A percentile compares a stretch with the other conserved stretches of the same genome.
Evolutionary conservation across 2,329 filamentous ascomycete species (phyloP).

Genomic region (Domatiomyces catenatus): DNA sequence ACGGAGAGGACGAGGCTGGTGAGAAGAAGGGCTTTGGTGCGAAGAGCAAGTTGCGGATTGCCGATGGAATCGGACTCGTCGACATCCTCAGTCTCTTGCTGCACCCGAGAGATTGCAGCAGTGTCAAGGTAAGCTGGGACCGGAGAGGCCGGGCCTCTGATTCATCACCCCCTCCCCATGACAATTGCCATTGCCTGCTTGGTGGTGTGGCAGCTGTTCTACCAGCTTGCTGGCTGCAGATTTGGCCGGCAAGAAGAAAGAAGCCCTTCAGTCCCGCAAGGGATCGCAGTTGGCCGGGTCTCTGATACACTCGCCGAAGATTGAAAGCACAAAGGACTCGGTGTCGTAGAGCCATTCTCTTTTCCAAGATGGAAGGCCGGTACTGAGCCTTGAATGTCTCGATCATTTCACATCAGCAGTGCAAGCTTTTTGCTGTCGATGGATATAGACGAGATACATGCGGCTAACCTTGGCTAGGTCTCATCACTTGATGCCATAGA

Average conservation of each 20-base stretch:
- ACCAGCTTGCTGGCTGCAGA: slow-evolving; percentile 1
- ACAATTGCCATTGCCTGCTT: background rate
- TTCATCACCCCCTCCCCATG: background rate
- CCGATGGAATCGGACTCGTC: slow-evolving; percentile 56
- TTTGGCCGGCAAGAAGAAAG: slow-evolving; percentile 40
- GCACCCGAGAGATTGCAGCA: slow-evolving; percentile 47
- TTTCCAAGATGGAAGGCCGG: slow-evolving; percentile 21
- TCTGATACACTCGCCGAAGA: slow-evolving; percentile 47
- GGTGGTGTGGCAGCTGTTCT: background rate
- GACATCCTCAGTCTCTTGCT: slow-evolving; percentile 67
- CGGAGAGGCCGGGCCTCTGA: background rate
- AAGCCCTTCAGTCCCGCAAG: slow-evolving; percentile 27
- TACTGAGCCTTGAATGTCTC: background rate
- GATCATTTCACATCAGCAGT: slow-evolving; percentile 13
- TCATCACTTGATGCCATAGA: background rate
- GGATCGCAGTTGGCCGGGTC: slow-evolving; percentile 30
- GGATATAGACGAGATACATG: slow-evolving; percentile 26
- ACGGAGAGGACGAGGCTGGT: slow-evolving; percentile 34
- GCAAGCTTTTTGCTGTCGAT: slow-evolving; percentile 18
- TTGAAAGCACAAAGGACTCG: slow-evolving; percentile 17
- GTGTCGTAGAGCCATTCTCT: slow-evolving; percentile 11
- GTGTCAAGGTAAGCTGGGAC: slow-evolving; percentile 23
- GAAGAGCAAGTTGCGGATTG: slow-evolving; percentile 54
- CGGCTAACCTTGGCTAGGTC: background rate
- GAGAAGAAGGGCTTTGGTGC: slow-evolving; percentile 66